Evolutionary conservation across 768 basidiomycete species (phyloP).

Genomic region (Panus rudis): DNA sequence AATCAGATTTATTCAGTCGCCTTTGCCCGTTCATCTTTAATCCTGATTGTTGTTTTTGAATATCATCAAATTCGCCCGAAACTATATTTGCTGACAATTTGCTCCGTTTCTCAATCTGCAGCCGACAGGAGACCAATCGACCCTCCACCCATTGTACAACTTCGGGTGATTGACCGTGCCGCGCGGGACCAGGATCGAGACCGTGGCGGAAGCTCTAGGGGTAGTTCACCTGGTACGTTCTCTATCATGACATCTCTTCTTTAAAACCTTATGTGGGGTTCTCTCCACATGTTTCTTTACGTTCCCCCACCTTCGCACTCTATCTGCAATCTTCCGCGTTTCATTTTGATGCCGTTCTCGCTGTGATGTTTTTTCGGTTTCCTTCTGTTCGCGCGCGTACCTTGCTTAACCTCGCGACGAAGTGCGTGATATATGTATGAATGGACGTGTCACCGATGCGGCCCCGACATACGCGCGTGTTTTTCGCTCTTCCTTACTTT

Average conservation of each 20-base stretch:
- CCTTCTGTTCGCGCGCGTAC: too few relatives aligned
- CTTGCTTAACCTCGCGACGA: too few relatives aligned
- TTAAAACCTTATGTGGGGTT: background rate
- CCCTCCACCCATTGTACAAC: slow-evolving; percentile 94
- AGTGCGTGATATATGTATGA: too few relatives aligned
- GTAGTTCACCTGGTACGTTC: slow-evolving; percentile 20
- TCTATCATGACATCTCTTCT: too few relatives aligned
- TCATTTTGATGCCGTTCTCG: too few relatives aligned
- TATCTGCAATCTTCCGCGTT: too few relatives aligned
- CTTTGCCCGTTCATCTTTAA: background rate
- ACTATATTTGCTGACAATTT: background rate
- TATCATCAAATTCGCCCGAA: background rate
- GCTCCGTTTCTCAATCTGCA: slow-evolving; percentile 26
- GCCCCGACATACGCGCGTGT: too few relatives aligned
- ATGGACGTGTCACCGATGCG: too few relatives aligned
- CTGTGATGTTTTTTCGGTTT: too few relatives aligned
- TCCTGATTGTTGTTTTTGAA: background rate
- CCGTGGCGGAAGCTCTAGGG: slow-evolving; percentile 13
- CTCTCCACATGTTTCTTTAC: background rate
- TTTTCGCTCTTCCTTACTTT: too few relatives aligned
- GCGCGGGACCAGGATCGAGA: slow-evolving; percentile 22
- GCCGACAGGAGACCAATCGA: slow-evolving; percentile 96
- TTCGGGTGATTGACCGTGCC: slow-evolving; percentile 71
- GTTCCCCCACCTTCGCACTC: background rate
- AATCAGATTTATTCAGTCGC: background rate